A percentile compares a stretch with the other conserved stretches of the same genome.
phyloP scores from a whole-genome alignment of 176 grass and related monocot genomes.

The Ensete ventricosum region DNA sequence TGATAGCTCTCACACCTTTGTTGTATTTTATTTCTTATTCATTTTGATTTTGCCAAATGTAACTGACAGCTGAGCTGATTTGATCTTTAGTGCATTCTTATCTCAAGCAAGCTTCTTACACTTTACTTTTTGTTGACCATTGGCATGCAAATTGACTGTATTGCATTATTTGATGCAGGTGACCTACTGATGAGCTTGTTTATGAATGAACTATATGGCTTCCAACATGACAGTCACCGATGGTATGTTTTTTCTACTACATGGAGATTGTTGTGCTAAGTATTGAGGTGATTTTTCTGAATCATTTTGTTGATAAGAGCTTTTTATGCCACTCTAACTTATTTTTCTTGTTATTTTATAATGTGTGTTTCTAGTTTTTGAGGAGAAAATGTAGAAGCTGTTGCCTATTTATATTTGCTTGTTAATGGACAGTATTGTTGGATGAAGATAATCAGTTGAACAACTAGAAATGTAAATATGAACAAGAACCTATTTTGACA shows the following conservation, averaged over 20 bases:
- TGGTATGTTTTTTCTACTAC: constrained; percentile 43
- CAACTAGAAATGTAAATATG: too few species aligned
- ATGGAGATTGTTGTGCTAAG: background rate
- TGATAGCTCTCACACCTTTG: too few species aligned
- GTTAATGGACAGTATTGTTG: too few species aligned
- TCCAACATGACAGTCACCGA: constrained; percentile 77
- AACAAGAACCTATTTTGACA: too few species aligned
- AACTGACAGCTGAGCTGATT: background rate
- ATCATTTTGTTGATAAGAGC: background rate
- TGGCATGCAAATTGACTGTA: background rate
- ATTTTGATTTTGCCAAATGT: background rate
- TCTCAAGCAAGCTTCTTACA: background rate
- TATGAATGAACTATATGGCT: constrained; percentile 96
- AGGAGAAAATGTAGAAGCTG: too few species aligned
- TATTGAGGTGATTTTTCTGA: background rate
- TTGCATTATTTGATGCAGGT: constrained; percentile 34
- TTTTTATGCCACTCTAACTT: too few species aligned
- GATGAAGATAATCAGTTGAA: too few species aligned
- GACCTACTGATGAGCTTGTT: constrained; percentile 91
- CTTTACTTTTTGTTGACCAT: background rate
- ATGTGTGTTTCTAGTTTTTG: too few species aligned
- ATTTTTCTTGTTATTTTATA: too few species aligned
- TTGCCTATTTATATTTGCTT: too few species aligned
- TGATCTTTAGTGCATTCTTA: background rate
- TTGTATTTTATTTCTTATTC: too few species aligned